Percentiles rank a stretch among this genome's conserved stretches.
Evolutionary conservation across 768 basidiomycete genomes (phyloP).

Genomic region (Macrolepiota albuminosa): DNA sequence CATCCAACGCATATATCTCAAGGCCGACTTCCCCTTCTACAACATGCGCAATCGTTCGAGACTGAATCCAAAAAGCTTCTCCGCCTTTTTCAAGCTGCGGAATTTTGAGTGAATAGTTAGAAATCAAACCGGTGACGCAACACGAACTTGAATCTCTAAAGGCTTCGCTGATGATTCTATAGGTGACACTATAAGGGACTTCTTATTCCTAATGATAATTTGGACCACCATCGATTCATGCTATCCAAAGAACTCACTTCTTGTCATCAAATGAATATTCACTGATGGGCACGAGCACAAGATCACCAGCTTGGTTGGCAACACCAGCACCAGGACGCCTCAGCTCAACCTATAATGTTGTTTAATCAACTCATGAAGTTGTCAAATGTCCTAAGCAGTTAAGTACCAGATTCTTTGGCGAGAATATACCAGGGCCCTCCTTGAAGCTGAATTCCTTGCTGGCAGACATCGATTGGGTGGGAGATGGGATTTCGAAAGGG

Average conservation of each 20-base stretch:
- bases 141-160: conserved; percentile 48
- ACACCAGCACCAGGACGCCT: conserved; percentile 61
- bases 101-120: background rate
- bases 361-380: background rate
- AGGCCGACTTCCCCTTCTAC: conserved; percentile 51
- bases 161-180: conserved; percentile 47
- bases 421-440: conserved; percentile 54
- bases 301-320: conserved; percentile 64
- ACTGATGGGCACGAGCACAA: conserved; percentile 62
- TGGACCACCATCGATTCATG: background rate
- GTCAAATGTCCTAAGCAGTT: background rate
- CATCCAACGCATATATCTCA: conserved; percentile 55
- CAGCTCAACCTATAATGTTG: conserved; percentile 41
- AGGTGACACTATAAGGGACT: conserved; percentile 58
- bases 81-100: conserved; percentile 60
- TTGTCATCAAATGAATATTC: conserved; percentile 71
- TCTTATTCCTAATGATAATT: conserved; percentile 51
- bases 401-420: conserved; percentile 59
- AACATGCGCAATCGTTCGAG: conserved; percentile 65
- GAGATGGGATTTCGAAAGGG: conserved; percentile 33
- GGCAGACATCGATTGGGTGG: conserved; percentile 17
- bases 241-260: conserved; percentile 43
- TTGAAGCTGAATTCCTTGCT: conserved; percentile 51
- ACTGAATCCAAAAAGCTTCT: conserved; percentile 75
- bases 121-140: background rate